phyloP scores from a whole-genome alignment of 2,329 filamentous ascomycete genomes.

The Coniochaeta hoffmannii region DNA sequence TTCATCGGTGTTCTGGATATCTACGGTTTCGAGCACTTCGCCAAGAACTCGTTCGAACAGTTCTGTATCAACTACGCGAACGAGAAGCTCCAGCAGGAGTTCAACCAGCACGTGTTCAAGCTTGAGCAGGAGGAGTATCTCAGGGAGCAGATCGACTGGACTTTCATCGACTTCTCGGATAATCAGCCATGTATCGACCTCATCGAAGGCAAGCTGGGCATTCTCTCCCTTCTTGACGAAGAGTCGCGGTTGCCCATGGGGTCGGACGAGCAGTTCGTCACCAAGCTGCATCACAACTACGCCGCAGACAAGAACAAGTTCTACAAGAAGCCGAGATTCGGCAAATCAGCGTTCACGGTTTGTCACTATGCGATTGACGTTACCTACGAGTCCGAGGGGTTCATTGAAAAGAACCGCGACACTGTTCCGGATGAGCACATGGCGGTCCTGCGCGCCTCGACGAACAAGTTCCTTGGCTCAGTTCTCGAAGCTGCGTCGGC shows the following conservation, averaged over 20 bases:
- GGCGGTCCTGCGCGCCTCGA: slow-evolving; percentile 79
- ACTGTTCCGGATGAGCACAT: slow-evolving; percentile 98
- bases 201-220: slow-evolving; percentile 93
- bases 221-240: slow-evolving; percentile 87
- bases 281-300: slow-evolving; percentile 92
- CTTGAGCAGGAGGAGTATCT: slow-evolving; percentile 98
- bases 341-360: slow-evolving; percentile 94
- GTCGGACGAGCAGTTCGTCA: slow-evolving; percentile 93
- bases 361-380: slow-evolving; percentile 98
- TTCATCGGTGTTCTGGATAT: slow-evolving; percentile 99
- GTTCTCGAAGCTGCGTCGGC: slow-evolving; percentile 80
- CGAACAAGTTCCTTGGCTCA: slow-evolving; percentile 75
- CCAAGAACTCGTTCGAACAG: slow-evolving; percentile 99
- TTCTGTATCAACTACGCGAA: slow-evolving; percentile 99
- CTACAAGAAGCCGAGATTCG: slow-evolving; percentile 97
- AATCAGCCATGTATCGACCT: slow-evolving; percentile 98
- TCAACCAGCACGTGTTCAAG: slow-evolving; percentile 99
- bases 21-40: slow-evolving; percentile 98
- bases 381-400: slow-evolving; percentile 97
- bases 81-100: slow-evolving; percentile 97
- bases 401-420: slow-evolving; percentile 99
- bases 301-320: slow-evolving; percentile 86
- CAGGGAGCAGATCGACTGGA: slow-evolving; percentile 96
- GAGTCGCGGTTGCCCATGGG: slow-evolving; percentile 96
- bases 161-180: slow-evolving; percentile 98